A percentile compares a stretch with the other conserved stretches of the same genome.
phyloP scores from a whole-genome alignment of 306 rosid species.

The Potentilla sterilis region DNA sequence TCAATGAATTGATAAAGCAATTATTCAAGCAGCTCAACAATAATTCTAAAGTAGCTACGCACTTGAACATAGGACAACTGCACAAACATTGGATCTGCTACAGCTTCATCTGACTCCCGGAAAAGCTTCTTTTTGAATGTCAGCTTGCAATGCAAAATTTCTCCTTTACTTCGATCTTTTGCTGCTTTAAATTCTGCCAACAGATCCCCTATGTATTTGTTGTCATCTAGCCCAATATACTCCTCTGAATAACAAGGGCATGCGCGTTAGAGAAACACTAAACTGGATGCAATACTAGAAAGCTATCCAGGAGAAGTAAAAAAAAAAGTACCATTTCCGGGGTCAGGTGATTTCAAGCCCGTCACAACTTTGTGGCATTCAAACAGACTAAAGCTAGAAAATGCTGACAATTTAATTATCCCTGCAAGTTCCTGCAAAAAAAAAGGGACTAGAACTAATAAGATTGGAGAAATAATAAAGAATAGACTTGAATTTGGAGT shows the following conservation, averaged over 20 bases:
- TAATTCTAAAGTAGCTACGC: conserved; percentile 23
- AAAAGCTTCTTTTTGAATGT: conserved; percentile 78
- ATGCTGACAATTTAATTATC: conserved; percentile 72
- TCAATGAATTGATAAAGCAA: neutral
- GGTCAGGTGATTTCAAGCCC: conserved; percentile 69
- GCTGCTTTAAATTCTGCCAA: conserved; percentile 78
- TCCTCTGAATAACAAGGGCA: conserved; percentile 64
- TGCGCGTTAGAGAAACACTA: conserved; percentile 28
- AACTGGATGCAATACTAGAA: conserved; percentile 14
- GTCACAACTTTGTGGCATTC: conserved; percentile 84
- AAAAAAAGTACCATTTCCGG: conserved; percentile 58
- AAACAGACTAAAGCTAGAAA: conserved; percentile 76
- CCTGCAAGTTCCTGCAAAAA: conserved; percentile 83
- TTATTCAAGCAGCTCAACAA: neutral
- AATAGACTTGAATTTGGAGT: neutral
- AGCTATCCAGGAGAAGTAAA: conserved; percentile 22
- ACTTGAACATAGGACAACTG: conserved; percentile 94
- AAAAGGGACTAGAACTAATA: conserved; percentile 18
- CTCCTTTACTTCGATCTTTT: conserved; percentile 93
- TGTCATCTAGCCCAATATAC: conserved; percentile 82
- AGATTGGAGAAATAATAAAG: neutral
- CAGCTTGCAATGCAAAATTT: conserved; percentile 83
- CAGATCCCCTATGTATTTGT: conserved; percentile 86
- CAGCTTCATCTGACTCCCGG: conserved; percentile 95
- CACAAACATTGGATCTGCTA: conserved; percentile 84